A percentile compares a stretch with the other conserved stretches of the same genome.
Conservation (phyloP, 2,329 filamentous ascomycete species). For the Fusarium solani-melongenae region DNA sequence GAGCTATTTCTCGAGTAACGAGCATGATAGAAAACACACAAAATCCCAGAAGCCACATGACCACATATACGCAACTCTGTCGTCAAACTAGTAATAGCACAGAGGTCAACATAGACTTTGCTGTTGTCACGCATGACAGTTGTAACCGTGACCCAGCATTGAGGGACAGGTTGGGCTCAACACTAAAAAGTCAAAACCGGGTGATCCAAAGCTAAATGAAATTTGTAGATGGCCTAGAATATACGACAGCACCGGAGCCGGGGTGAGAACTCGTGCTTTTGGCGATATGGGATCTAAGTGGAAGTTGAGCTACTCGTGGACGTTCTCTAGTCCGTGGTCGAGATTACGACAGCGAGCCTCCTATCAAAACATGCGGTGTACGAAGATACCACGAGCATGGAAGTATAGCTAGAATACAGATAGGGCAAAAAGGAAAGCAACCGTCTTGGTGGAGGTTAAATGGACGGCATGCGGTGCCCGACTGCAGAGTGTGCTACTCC, state of each 20-base stretch:
- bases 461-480: neutral
- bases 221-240: neutral
- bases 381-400: neutral
- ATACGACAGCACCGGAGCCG: neutral
- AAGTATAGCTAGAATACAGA: neutral
- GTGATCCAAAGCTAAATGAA: neutral
- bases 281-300: neutral
- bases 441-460: neutral
- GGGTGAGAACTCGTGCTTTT: neutral
- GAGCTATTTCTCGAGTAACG: neutral
- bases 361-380: neutral
- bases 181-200: neutral
- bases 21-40: neutral
- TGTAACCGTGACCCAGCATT: neutral
- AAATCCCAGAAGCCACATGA: neutral
- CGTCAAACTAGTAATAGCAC: neutral
- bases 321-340: neutral
- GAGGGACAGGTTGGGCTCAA: neutral
- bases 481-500: neutral
- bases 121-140: neutral
- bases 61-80: neutral
- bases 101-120: neutral
- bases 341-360: neutral
- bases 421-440: neutral
- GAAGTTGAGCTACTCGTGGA: neutral